Conservation (phyloP, 805 yeast species). For the Ogataea pini region DNA sequence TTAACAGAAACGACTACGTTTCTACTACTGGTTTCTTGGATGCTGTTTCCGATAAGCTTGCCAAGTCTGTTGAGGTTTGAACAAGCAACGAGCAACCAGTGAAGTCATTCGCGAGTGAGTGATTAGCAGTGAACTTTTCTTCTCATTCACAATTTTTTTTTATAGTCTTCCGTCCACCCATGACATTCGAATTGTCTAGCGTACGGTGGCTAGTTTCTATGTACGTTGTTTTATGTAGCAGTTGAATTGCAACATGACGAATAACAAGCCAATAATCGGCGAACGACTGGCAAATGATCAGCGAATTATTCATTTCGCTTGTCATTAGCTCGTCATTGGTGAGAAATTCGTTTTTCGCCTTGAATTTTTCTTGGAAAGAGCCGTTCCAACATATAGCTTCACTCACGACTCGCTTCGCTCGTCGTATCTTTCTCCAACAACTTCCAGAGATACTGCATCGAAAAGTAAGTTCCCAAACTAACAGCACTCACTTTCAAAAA, state of each 20-base stretch:
- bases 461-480: conserved; percentile 49
- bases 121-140: too few relatives aligned
- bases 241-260: conserved; percentile 13
- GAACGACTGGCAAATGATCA: too few relatives aligned
- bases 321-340: too few relatives aligned
- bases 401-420: neutral
- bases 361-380: too few relatives aligned
- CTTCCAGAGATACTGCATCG: conserved; percentile 46
- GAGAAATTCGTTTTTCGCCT: too few relatives aligned
- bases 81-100: conserved; percentile 1
- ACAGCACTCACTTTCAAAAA: conserved; percentile 44
- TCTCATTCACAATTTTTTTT: neutral
- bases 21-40: conserved; percentile 76
- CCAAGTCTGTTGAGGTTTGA: conserved; percentile 19
- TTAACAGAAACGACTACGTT: conserved; percentile 64
- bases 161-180: neutral
- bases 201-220: neutral
- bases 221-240: conserved; percentile 7
- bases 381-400: too few relatives aligned
- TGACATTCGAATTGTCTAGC: conserved; percentile 6
- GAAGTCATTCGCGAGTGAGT: too few relatives aligned
- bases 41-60: conserved; percentile 59
- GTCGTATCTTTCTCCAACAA: conserved; percentile 33
- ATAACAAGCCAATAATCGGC: too few relatives aligned
- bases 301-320: too few relatives aligned